Evolutionary conservation across 2,329 filamentous ascomycete genomes (phyloP).

Genomic region (Alternaria consortialis): DNA sequence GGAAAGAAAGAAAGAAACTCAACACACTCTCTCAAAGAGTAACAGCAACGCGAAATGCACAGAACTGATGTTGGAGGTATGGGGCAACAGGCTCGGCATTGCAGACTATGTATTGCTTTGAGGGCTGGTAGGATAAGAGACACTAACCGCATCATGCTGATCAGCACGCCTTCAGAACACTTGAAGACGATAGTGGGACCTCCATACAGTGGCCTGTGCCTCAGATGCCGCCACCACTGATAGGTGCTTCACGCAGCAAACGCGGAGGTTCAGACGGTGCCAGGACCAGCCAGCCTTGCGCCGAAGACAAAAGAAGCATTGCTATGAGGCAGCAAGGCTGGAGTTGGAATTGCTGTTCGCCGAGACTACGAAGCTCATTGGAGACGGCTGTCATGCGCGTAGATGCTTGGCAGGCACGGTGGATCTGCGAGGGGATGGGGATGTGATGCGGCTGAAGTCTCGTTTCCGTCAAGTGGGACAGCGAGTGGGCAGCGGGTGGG

Average conservation of each 20-base stretch:
- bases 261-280: constrained; percentile 47
- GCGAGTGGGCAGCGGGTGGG: constrained; percentile 16
- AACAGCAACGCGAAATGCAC: constrained; percentile 31
- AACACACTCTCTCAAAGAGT: constrained; percentile 48
- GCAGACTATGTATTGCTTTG: constrained; percentile 43
- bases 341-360: constrained; percentile 22
- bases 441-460: constrained; percentile 45
- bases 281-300: constrained; percentile 31
- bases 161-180: constrained; percentile 39
- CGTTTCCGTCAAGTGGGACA: constrained; percentile 35
- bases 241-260: constrained; percentile 39
- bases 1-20: constrained; percentile 29
- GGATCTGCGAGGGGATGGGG: constrained; percentile 17
- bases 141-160: constrained; percentile 42
- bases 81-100: constrained; percentile 40
- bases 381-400: constrained; percentile 32
- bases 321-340: constrained; percentile 39
- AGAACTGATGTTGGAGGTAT: constrained; percentile 28
- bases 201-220: constrained; percentile 41
- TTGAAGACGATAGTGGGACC: constrained; percentile 35
- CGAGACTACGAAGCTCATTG: constrained; percentile 30
- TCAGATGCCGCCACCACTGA: constrained; percentile 35
- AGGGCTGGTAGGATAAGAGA: constrained; percentile 29
- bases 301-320: constrained; percentile 34
- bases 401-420: constrained; percentile 25